These are phyloP conservation scores for Erythrophleum fordii DNA, from an alignment of 306 rosid genomes.

Conservation along the genomic window DNA sequence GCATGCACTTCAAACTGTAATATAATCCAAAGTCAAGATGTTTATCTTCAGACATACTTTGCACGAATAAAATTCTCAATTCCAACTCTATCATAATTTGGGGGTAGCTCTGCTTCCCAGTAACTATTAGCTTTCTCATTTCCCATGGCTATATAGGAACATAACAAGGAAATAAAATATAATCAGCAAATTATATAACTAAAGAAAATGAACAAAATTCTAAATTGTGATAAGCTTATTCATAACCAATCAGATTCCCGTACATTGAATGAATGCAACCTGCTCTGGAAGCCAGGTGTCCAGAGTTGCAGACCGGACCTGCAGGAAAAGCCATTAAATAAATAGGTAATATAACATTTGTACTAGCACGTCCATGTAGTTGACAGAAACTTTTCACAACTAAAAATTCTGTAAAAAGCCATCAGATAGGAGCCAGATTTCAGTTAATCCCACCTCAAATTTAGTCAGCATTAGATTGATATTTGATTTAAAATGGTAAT, in stretches of 20 bases:
- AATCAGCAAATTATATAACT: slow-evolving; percentile 36
- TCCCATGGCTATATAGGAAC: slow-evolving; percentile 79
- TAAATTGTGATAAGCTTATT: slow-evolving; percentile 19
- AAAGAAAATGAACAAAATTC: slow-evolving; percentile 30
- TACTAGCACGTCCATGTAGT: background rate
- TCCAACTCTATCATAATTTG: slow-evolving; percentile 97
- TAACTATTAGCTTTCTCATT: slow-evolving; percentile 87
- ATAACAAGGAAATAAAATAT: slow-evolving; percentile 36
- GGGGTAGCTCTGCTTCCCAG: slow-evolving; percentile 99
- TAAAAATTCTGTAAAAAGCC: slow-evolving; percentile 12
- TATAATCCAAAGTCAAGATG: slow-evolving; percentile 34
- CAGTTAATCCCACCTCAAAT: slow-evolving; percentile 33
- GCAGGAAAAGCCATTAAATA: slow-evolving; percentile 44
- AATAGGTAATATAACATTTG: slow-evolving; percentile 8
- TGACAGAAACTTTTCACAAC: background rate
- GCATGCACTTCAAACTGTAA: slow-evolving; percentile 8
- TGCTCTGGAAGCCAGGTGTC: slow-evolving; percentile 99
- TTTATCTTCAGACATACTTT: slow-evolving; percentile 67
- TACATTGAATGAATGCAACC: slow-evolving; percentile 95
- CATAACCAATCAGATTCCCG: slow-evolving; percentile 35
- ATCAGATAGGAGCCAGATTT: slow-evolving; percentile 3
- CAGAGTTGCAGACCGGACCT: slow-evolving; percentile 98
- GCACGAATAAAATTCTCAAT: slow-evolving; percentile 99
- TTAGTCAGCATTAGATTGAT: background rate
- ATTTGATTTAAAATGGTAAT: background rate